Evolutionary conservation across 176 grass and related monocot species (phyloP), one percentile per base, ranked within the genome.

Genomic region (Phoenix dactylifera): DNA sequence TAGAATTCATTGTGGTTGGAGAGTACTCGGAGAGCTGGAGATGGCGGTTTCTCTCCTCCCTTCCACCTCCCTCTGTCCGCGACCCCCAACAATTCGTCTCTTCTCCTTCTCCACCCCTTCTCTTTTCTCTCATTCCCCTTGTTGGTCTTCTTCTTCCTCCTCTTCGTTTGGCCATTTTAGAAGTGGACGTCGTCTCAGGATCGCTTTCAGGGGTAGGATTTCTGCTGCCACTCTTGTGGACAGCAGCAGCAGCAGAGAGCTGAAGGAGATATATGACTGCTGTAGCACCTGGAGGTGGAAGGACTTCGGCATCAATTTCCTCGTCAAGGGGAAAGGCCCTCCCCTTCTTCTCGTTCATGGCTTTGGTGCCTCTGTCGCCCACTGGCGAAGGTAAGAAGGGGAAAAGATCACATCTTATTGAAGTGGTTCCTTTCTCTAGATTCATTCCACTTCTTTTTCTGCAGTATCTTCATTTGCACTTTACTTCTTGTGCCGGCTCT

Each of bases 341-440:
- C 80, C 87, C 3, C 39, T 97, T 69, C 60, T 96, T 54, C 91
- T 96, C 56, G 83, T 96, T 76, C 91, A 96, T 64, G 91, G 91
- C 24, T 96, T 90, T 63, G 91, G 91, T 60, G 84, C 92, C 79
- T 97, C 92, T 20, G 68, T 88, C 61, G 74, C 65, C 55, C 92
- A 97, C 78, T 91, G 92, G 92, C 84, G 87, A 55, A 88, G 92
- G 92, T 97, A 55, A 73, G 82, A 52, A 19, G 16, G 15, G 6
- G 1, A 26, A 57, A 26, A 51, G 7, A 49, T 66, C 4, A 14
- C 2, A 2, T 44, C 63, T 35, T 67, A 0, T 48, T 23, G 10
- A 44, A 18, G 22, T n/a, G n/a, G 53, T 24, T 25, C 48, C 63
- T n/a, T 56, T 24, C 15, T n/a, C 16, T n/a, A 5, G 56, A 29